Percentiles rank a stretch among this genome's conserved stretches.
Evolutionary conservation across 1,284 basidiomycete species (phyloP).

Genomic region (Sanghuangporus baumii): DNA sequence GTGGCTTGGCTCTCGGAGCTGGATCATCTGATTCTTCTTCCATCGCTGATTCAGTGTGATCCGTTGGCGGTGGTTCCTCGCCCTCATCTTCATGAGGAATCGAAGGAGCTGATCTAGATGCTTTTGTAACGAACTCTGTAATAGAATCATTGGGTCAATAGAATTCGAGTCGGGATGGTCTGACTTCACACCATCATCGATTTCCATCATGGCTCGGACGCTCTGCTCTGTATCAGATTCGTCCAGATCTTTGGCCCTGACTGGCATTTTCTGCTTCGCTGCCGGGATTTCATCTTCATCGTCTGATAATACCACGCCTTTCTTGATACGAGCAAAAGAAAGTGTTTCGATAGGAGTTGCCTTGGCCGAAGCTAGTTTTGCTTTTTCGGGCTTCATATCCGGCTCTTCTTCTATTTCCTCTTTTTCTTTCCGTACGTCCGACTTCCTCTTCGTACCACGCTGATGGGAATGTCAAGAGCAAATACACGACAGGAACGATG

Average conservation of each 20-base stretch:
- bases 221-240: slow-evolving; percentile 41
- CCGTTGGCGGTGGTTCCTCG: slow-evolving; percentile 18
- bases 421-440: slow-evolving; percentile 6
- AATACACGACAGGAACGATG: background rate
- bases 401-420: slow-evolving; percentile 4
- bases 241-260: slow-evolving; percentile 25
- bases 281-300: slow-evolving; percentile 40
- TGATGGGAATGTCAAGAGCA: background rate
- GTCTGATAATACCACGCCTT: slow-evolving; percentile 49
- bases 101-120: slow-evolving; percentile 25
- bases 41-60: slow-evolving; percentile 28
- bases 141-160: background rate
- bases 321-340: slow-evolving; percentile 32
- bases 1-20: slow-evolving; percentile 32
- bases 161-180: background rate
- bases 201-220: slow-evolving; percentile 65
- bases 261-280: slow-evolving; percentile 19
- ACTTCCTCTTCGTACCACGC: slow-evolving; percentile 20
- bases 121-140: slow-evolving; percentile 42
- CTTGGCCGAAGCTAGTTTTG: background rate
- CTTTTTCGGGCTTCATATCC: background rate
- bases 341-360: slow-evolving; percentile 20
- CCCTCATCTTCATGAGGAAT: slow-evolving; percentile 19
- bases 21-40: slow-evolving; percentile 30
- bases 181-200: slow-evolving; percentile 54